These are phyloP conservation scores for Globisporangium radiosum DNA, from an alignment of 352 stramenopile species.

Conservation along the genomic window DNA sequence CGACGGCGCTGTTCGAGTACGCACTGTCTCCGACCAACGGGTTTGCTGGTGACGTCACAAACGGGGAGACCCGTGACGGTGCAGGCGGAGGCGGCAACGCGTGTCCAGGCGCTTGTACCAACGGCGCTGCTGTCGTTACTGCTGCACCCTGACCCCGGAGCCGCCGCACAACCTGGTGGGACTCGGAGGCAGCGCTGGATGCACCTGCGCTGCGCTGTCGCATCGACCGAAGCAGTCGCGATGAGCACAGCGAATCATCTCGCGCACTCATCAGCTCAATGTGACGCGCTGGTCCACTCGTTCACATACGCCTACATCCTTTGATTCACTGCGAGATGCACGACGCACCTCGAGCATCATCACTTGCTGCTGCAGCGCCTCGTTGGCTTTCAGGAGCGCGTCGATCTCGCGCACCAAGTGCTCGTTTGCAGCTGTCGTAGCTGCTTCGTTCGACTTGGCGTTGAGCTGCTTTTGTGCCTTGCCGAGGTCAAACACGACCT, in stretches of 20 bases:
- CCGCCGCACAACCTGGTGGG: too few relatives aligned
- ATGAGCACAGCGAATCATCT: too few relatives aligned
- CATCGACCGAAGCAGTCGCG: not conserved
- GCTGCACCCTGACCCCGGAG: not conserved
- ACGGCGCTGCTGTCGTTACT: not conserved
- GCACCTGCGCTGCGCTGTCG: not conserved
- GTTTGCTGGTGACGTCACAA: not conserved
- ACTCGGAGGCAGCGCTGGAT: too few relatives aligned
- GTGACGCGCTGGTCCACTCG: too few relatives aligned
- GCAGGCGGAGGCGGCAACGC: constrained; percentile 2
- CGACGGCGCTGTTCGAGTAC: not conserved
- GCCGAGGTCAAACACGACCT: constrained; percentile 40
- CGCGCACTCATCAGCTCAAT: too few relatives aligned
- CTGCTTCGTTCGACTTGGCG: constrained; percentile 23
- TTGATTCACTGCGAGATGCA: not conserved
- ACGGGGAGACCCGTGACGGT: constrained; percentile 1
- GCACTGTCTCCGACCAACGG: not conserved
- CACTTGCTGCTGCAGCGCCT: constrained; percentile 20
- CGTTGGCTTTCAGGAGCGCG: constrained; percentile 24
- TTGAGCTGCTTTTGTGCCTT: constrained; percentile 44
- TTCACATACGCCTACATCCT: too few relatives aligned
- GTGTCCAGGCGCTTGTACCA: not conserved
- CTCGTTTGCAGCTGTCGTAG: constrained; percentile 22
- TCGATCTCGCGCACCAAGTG: constrained; percentile 30
- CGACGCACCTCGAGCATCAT: constrained; percentile 20